These are phyloP conservation scores for Fusarium veterinarium DNA, from an alignment of 2,329 filamentous ascomycete species.

Conservation along the genomic window DNA sequence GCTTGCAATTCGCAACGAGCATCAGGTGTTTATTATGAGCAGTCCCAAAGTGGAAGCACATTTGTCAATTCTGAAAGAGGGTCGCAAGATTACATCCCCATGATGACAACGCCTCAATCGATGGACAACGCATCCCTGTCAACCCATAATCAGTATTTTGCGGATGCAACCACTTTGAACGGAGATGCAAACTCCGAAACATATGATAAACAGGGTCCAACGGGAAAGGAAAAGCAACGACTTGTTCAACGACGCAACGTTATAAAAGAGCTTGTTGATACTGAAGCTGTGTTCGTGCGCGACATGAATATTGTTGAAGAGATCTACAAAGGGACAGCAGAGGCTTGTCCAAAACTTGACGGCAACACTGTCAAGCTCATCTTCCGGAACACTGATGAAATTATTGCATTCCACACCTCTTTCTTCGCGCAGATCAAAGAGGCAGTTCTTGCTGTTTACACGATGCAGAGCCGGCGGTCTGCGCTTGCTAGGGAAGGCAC, in stretches of 20 bases:
- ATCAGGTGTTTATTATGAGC: constrained; percentile 54
- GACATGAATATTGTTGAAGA: constrained; percentile 98
- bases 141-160: constrained; percentile 54
- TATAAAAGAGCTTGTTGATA: constrained; percentile 92
- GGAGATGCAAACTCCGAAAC: constrained; percentile 50
- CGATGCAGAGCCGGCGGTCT: constrained; percentile 65
- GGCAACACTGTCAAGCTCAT: constrained; percentile 87
- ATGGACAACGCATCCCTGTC: constrained; percentile 60
- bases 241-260: constrained; percentile 84
- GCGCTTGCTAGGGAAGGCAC: constrained; percentile 57
- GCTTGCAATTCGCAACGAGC: constrained; percentile 57
- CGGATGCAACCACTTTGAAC: constrained; percentile 52
- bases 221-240: constrained; percentile 72
- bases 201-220: constrained; percentile 55
- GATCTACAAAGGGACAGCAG: constrained; percentile 95
- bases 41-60: constrained; percentile 54
- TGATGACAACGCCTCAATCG: constrained; percentile 59
- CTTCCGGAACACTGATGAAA: constrained; percentile 92
- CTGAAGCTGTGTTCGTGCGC: constrained; percentile 88
- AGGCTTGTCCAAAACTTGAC: constrained; percentile 82
- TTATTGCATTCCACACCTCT: constrained; percentile 84
- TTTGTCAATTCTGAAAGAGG: constrained; percentile 58
- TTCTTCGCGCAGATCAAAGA: constrained; percentile 86
- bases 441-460: constrained; percentile 82
- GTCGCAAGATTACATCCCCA: constrained; percentile 59